Evolutionary conservation across 495 filamentous ascomycete genomes (phyloP).

Genomic region (Penicillium riverlandense): DNA sequence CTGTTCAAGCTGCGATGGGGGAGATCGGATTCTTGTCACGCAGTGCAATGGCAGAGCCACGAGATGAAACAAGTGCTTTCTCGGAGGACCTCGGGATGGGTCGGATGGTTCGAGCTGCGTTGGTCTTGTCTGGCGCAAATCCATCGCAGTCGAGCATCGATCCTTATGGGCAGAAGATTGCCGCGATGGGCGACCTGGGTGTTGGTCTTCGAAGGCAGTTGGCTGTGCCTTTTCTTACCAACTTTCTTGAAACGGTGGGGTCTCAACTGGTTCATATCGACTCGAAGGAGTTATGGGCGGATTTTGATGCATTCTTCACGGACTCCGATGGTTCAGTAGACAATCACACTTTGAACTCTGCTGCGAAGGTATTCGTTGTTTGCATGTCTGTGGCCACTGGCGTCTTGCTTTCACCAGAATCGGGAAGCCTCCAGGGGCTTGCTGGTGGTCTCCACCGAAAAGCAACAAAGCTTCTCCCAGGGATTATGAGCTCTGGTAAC

Average conservation of each 20-base stretch:
- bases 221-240: conserved; percentile 7
- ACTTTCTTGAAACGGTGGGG: conserved; percentile 6
- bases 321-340: not conserved
- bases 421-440: conserved; percentile 6
- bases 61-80: conserved; percentile 11
- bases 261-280: conserved; percentile 10
- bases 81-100: conserved; percentile 15
- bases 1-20: conserved; percentile 19
- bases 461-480: conserved; percentile 6
- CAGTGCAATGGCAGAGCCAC: conserved; percentile 24
- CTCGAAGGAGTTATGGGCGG: not conserved
- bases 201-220: conserved; percentile 1
- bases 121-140: conserved; percentile 10
- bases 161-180: not conserved
- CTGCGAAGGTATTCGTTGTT: conserved; percentile 8
- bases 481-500: conserved; percentile 5
- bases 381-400: conserved; percentile 15
- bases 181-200: not conserved
- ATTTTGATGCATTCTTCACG: conserved; percentile 10
- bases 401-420: conserved; percentile 10
- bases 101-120: conserved; percentile 13
- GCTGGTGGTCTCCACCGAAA: conserved; percentile 2
- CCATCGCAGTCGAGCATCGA: conserved; percentile 7
- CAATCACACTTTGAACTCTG: not conserved
- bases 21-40: conserved; percentile 22